phyloP scores from a whole-genome alignment of 2,329 filamentous ascomycete genomes.

The Emergomyces orientalis region DNA sequence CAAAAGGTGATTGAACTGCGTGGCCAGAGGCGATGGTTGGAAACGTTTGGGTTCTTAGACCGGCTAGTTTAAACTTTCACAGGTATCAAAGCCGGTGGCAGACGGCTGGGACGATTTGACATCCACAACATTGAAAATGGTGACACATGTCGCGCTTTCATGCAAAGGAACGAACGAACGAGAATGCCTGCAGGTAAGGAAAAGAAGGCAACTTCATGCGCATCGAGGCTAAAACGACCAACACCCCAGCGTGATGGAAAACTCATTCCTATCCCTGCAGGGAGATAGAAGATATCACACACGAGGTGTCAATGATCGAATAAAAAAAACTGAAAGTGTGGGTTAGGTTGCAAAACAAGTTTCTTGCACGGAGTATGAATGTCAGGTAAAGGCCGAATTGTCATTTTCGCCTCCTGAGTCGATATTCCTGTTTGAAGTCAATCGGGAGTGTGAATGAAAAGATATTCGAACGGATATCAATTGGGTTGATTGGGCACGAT shows the following conservation, averaged over 20 bases:
- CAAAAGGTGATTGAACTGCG: neutral
- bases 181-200: neutral
- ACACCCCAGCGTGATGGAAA: neutral
- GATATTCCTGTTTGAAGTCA: neutral
- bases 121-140: neutral
- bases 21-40: neutral
- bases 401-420: neutral
- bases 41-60: neutral
- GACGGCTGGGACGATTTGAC: neutral
- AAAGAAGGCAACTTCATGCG: neutral
- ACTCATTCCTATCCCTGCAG: neutral
- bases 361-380: neutral
- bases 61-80: neutral
- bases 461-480: neutral
- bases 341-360: neutral
- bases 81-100: neutral
- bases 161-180: neutral
- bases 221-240: neutral
- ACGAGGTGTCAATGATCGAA: neutral
- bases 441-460: neutral
- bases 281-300: neutral
- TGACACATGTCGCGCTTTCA: neutral
- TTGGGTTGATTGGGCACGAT: slow-evolving; percentile 2
- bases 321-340: neutral
- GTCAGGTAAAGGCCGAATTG: neutral